Base-by-base conservation (phyloP, 306 rosid genomes). In the Geum urbanum region DNA sequence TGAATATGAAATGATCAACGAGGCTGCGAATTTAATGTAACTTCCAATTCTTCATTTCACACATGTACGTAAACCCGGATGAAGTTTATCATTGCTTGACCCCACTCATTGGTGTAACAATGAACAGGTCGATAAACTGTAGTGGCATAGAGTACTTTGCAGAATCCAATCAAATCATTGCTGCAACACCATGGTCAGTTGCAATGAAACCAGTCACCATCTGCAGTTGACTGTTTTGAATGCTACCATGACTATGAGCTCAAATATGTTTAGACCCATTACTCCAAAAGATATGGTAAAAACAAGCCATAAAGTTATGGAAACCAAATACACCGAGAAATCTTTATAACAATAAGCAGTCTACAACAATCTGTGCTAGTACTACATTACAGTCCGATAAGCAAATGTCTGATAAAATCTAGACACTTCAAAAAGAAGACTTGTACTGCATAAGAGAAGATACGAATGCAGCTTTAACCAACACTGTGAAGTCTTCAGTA, bases 401-500 rank as follows among this genome's bases (percentile, higher is more conserved):
- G 9, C 24, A 44, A 54, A 41, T 19, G 66, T 56, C 40, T 55
- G 57, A 55, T 43, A 14, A 69, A 18, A 16, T 9, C 4, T 11
- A 22, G n/a, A 56, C 55, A 57, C 46, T 0, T 57, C 46, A 37
- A 44, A 16, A 24, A 0, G 5, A 15, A 27, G 45, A 59, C 24
- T 13, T 35, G 45, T 44, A 45, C 55, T 2, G 47, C 53, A 24
- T 32, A n/a, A 55, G 0, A 3, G 8, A 9, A 24, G 44, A 22
- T 15, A 9, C 8, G 44, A 54, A 35, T 14, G 64, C 55, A 45
- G 52, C 40, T 7, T 32, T 3, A 41, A 52, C 14, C 4, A 0
- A n/a, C 64, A 45, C n/a, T 11, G 10, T 20, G 18, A 39, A 8
- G 50, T 45, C 8, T 22, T 86, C 84, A 92, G 58, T 89, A 89